phyloP scores from a whole-genome alignment of 1,139 yeast species.

The Sugiyamaella paludigena region DNA sequence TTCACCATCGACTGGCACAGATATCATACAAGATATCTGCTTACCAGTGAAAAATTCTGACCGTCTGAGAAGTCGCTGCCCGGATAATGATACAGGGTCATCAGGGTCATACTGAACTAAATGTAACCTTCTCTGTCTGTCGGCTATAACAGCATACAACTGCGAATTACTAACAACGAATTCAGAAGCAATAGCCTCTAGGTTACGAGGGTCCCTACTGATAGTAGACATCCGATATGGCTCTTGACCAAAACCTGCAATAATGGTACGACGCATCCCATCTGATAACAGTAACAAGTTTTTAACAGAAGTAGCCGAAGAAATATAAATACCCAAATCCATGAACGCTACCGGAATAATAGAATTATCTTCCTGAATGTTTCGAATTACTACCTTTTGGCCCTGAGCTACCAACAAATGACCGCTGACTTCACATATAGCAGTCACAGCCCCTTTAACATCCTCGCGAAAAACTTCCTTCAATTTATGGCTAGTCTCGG shows the following conservation, averaged over 20 bases:
- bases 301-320: slow-evolving; percentile 80
- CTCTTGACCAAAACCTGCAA: slow-evolving; percentile 87
- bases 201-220: slow-evolving; percentile 67
- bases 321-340: slow-evolving; percentile 76
- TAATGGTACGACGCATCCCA: slow-evolving; percentile 71
- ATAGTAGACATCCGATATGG: slow-evolving; percentile 82
- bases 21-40: slow-evolving; percentile 55
- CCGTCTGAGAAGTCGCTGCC: slow-evolving; percentile 68
- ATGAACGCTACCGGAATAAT: slow-evolving; percentile 91
- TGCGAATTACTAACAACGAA: slow-evolving; percentile 71
- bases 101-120: slow-evolving; percentile 89
- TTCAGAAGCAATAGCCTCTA: slow-evolving; percentile 64
- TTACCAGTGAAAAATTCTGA: slow-evolving; percentile 71
- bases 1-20: slow-evolving; percentile 44
- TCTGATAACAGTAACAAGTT: slow-evolving; percentile 80
- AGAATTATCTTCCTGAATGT: slow-evolving; percentile 73
- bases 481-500: slow-evolving; percentile 78
- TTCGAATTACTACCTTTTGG: slow-evolving; percentile 73
- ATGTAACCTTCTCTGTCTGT: slow-evolving; percentile 66
- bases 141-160: slow-evolving; percentile 66
- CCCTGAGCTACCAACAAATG: slow-evolving; percentile 85
- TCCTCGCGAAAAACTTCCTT: slow-evolving; percentile 74
- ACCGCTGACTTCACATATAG: slow-evolving; percentile 79
- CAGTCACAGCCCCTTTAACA: slow-evolving; percentile 80
- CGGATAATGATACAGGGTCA: slow-evolving; percentile 77